These are phyloP conservation scores for Penicillium vulpinum DNA, from an alignment of 2,329 filamentous ascomycete genomes.

Conservation along the genomic window DNA sequence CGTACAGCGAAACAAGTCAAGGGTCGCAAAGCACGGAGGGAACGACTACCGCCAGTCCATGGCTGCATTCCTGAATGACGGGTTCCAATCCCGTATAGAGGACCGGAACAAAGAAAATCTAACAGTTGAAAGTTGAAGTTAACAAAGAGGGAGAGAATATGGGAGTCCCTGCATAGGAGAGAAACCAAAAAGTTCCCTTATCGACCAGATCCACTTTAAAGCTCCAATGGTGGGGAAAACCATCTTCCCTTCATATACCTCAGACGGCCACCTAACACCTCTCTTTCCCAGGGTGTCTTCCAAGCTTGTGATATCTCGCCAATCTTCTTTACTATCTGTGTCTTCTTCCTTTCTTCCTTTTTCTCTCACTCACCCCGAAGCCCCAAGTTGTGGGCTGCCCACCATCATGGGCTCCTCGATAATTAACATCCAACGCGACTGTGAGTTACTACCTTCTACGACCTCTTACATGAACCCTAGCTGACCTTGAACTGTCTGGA, in stretches of 20 bases:
- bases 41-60: constrained; percentile 39
- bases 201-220: constrained; percentile 28
- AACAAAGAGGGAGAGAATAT: not conserved
- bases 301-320: too few relatives aligned
- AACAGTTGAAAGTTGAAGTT: not conserved
- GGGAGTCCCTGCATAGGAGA: not conserved
- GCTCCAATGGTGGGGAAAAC: constrained; percentile 32
- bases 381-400: constrained; percentile 33
- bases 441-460: constrained; percentile 48
- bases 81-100: constrained; percentile 1
- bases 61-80: constrained; percentile 40
- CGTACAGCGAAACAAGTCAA: constrained; percentile 29
- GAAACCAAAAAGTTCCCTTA: constrained; percentile 16
- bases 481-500: constrained; percentile 11
- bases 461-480: not conserved
- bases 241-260: constrained; percentile 28
- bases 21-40: constrained; percentile 44
- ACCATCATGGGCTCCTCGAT: constrained; percentile 75
- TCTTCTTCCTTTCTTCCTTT: not conserved
- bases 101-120: not conserved
- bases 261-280: constrained; percentile 21
- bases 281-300: not conserved
- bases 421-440: constrained; percentile 78
- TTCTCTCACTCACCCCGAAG: constrained; percentile 9
- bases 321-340: not conserved